These are phyloP conservation scores for Silene latifolia DNA, from an alignment of 148 eudicot species.

Conservation along the genomic window DNA sequence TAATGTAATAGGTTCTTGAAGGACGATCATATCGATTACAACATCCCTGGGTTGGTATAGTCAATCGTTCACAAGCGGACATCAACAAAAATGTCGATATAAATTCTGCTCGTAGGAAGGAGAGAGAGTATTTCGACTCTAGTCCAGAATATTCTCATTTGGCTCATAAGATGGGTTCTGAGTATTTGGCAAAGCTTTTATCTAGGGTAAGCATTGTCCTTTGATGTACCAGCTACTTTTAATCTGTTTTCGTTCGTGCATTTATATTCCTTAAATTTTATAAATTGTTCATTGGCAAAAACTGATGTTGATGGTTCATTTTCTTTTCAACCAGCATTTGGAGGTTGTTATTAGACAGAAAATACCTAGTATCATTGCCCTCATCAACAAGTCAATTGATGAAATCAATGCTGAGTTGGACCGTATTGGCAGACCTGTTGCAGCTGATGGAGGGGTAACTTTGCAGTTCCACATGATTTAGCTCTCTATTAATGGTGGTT, in stretches of 20 bases:
- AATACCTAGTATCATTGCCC: constrained; percentile 89
- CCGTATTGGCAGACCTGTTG: constrained; percentile 94
- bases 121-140: constrained; percentile 83
- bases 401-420: constrained; percentile 97
- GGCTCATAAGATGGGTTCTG: constrained; percentile 94
- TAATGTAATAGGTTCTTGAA: constrained; percentile 71
- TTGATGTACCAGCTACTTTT: neutral
- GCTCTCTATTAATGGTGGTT: neutral
- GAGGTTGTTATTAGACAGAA: constrained; percentile 89
- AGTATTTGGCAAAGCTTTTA: constrained; percentile 88
- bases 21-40: constrained; percentile 91
- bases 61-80: constrained; percentile 99
- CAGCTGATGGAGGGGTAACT: constrained; percentile 93
- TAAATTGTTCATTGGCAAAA: neutral
- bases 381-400: constrained; percentile 92
- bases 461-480: constrained; percentile 1
- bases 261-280: neutral
- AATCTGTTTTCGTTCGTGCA: neutral
- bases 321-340: constrained; percentile 63
- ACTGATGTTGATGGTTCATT: constrained; percentile 11
- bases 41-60: constrained; percentile 99
- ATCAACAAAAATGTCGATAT: constrained; percentile 96
- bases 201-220: constrained; percentile 52
- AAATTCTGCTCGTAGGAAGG: constrained; percentile 81
- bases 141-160: constrained; percentile 98